Percentiles rank a stretch among this genome's conserved stretches.
Conservation (phyloP, 257 asterid genomes). For the Dorcoceras hygrometricum region DNA sequence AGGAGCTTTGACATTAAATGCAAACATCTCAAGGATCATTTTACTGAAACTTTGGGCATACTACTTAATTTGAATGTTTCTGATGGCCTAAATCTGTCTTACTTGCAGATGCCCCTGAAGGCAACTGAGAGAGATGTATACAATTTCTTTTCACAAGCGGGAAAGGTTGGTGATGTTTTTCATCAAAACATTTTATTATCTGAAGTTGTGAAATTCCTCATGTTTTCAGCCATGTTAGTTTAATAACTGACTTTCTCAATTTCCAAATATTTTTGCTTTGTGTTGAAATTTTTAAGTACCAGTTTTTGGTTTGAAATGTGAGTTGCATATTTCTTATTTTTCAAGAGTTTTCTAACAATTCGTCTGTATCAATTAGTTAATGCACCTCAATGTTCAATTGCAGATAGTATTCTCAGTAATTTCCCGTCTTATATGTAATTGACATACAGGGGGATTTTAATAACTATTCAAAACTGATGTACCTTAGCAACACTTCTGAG, state of each 20-base stretch:
- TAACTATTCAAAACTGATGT: background rate
- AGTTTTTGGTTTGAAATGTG: background rate
- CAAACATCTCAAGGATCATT: conserved; percentile 1
- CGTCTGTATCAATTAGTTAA: background rate
- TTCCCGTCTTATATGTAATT: too few relatives aligned
- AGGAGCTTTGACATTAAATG: conserved; percentile 16
- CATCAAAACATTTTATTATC: background rate
- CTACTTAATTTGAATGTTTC: background rate
- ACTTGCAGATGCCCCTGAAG: conserved; percentile 91
- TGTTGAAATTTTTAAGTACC: too few relatives aligned
- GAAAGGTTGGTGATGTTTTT: conserved; percentile 64
- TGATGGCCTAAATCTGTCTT: conserved; percentile 20
- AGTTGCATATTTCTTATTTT: background rate
- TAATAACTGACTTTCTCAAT: background rate
- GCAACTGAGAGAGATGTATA: conserved; percentile 97
- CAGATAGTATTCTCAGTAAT: background rate
- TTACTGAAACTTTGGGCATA: background rate
- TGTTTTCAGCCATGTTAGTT: background rate
- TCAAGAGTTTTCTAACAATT: background rate
- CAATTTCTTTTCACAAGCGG: conserved; percentile 94
- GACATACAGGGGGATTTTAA: too few relatives aligned
- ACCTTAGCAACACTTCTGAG: background rate
- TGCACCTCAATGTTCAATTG: background rate
- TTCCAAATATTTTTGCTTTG: background rate
- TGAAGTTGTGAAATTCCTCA: background rate